These are phyloP conservation scores for Venturia pyrina DNA, from an alignment of 2,329 filamentous ascomycete genomes.

Conservation along the genomic window DNA sequence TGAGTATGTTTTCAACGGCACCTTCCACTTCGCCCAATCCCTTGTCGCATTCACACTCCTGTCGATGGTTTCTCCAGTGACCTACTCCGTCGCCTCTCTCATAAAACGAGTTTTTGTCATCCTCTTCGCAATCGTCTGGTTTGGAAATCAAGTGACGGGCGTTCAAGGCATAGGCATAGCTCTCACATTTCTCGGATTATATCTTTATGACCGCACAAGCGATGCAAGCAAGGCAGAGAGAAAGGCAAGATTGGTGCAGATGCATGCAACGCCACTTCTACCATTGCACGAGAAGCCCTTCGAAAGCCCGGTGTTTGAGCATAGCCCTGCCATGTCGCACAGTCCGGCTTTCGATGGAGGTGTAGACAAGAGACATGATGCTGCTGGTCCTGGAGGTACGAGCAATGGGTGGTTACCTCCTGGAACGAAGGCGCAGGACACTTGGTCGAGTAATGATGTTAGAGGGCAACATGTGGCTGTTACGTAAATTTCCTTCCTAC, in stretches of 20 bases:
- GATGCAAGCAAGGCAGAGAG: slow-evolving; percentile 82
- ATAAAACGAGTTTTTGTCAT: slow-evolving; percentile 98
- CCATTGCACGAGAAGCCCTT: slow-evolving; percentile 19
- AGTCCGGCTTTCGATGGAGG: slow-evolving; percentile 24
- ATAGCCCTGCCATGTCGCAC: not conserved
- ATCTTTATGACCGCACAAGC: slow-evolving; percentile 88
- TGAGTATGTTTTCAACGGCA: slow-evolving; percentile 96
- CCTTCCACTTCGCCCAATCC: slow-evolving; percentile 93
- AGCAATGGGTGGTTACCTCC: slow-evolving; percentile 55
- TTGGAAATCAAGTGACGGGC: slow-evolving; percentile 75
- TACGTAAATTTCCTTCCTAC: not conserved
- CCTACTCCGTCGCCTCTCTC: slow-evolving; percentile 89
- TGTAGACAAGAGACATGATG: slow-evolving; percentile 46
- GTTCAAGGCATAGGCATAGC: slow-evolving; percentile 77
- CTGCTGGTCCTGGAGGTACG: slow-evolving; percentile 34
- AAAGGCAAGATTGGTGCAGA: slow-evolving; percentile 43
- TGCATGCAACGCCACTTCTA: slow-evolving; percentile 26
- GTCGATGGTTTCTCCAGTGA: slow-evolving; percentile 90
- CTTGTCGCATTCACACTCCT: slow-evolving; percentile 89
- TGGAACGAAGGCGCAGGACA: slow-evolving; percentile 78
- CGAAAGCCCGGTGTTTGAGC: not conserved
- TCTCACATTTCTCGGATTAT: slow-evolving; percentile 84
- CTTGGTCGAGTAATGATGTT: slow-evolving; percentile 45
- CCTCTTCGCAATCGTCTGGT: slow-evolving; percentile 90
- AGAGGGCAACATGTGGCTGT: slow-evolving; percentile 7